phyloP scores from a whole-genome alignment of 2,329 filamentous ascomycete genomes.

The Botrytis fragariae region DNA sequence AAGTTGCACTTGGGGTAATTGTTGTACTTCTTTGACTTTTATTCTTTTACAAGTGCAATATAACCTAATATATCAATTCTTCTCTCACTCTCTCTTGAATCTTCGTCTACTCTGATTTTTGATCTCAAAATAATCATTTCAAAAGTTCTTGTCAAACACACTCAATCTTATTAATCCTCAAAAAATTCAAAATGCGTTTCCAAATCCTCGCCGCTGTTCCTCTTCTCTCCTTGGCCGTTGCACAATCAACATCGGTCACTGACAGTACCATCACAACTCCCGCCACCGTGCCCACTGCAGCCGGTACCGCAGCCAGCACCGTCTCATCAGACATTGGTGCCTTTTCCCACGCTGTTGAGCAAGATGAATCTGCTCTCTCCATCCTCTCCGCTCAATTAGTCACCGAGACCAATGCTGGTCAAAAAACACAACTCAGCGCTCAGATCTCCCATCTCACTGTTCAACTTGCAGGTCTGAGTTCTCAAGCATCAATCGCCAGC shows the following conservation, averaged over 20 bases:
- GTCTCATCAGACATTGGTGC: not conserved
- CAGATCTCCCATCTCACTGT: conserved; percentile 2
- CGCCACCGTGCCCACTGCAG: not conserved
- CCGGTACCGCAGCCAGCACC: not conserved
- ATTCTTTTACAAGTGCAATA: not conserved
- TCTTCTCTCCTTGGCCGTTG: conserved; percentile 6
- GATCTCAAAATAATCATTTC: not conserved
- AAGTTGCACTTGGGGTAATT: conserved; percentile 1
- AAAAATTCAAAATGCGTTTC: conserved; percentile 18
- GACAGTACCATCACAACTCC: not conserved
- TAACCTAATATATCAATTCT: not conserved
- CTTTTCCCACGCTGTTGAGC: not conserved
- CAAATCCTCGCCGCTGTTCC: conserved; percentile 12
- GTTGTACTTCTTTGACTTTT: not conserved
- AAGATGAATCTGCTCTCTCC: not conserved
- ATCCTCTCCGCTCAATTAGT: conserved; percentile 5
- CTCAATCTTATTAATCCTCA: not conserved
- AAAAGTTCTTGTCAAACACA: not conserved
- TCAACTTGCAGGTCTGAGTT: conserved; percentile 6
- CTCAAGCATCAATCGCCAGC: not conserved
- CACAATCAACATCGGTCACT: conserved; percentile 2
- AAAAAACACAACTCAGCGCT: conserved; percentile 8
- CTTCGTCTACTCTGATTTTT: not conserved
- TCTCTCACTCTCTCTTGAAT: not conserved
- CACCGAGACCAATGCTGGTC: not conserved